phyloP scores from a whole-genome alignment of 305 asterid species.

The Fraxinus ornus region DNA sequence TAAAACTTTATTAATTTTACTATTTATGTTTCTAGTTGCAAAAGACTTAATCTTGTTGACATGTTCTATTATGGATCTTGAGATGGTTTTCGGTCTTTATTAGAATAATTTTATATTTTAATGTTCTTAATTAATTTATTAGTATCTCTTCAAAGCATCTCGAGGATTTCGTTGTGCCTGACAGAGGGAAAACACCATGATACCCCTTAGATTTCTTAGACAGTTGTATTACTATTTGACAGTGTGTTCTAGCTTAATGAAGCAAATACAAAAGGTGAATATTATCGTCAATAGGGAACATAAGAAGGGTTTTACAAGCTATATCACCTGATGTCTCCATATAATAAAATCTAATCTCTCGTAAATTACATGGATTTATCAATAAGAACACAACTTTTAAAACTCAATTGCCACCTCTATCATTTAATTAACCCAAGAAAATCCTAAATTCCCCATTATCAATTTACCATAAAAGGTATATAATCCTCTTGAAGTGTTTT shows the following conservation, averaged over 20 bases:
- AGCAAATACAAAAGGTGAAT: not conserved
- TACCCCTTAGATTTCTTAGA: not conserved
- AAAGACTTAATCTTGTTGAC: not conserved
- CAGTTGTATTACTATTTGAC: not conserved
- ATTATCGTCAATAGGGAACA: not conserved
- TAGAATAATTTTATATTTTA: not conserved
- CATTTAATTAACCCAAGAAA: not conserved
- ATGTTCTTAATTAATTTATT: too few relatives aligned
- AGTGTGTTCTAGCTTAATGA: too few relatives aligned
- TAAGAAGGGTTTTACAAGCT: not conserved
- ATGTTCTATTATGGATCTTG: not conserved
- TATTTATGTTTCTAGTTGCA: not conserved
- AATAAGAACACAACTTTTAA: not conserved
- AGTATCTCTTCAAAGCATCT: not conserved
- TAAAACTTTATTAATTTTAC: not conserved
- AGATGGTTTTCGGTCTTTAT: not conserved
- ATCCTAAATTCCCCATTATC: not conserved
- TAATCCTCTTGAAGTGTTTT: not conserved
- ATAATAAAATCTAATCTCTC: not conserved
- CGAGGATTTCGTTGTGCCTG: not conserved
- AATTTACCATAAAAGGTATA: not conserved
- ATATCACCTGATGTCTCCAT: not conserved
- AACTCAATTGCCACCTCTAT: not conserved
- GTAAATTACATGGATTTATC: not conserved
- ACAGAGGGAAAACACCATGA: not conserved